These are phyloP conservation scores for Ensete glaucum DNA, from an alignment of 176 grass and related monocot genomes.

Conservation along the genomic window DNA sequence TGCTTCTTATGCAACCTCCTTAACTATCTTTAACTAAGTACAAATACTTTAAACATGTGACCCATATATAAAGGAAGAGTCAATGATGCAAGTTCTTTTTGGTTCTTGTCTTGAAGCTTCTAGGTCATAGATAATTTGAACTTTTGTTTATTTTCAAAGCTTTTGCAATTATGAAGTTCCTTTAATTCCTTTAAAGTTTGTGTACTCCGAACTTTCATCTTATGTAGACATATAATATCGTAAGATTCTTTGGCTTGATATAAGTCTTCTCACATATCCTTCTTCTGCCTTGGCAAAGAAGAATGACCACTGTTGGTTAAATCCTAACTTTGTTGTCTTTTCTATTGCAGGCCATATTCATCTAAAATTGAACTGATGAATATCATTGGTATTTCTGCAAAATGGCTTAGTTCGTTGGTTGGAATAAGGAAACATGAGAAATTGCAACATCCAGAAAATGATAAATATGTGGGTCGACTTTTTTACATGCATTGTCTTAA, in stretches of 20 bases:
- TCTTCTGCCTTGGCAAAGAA: not conserved
- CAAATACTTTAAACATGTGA: too few species aligned
- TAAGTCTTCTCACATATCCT: not conserved
- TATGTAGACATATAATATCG: too few species aligned
- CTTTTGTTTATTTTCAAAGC: too few species aligned
- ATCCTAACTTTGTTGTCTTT: constrained; percentile 2
- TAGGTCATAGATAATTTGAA: too few species aligned
- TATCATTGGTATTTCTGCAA: constrained; percentile 7
- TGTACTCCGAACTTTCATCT: too few species aligned
- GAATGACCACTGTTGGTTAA: not conserved
- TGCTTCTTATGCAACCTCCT: too few species aligned
- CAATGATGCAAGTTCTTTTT: too few species aligned
- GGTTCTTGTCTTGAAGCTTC: too few species aligned
- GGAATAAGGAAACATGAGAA: constrained; percentile 16
- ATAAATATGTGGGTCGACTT: not conserved
- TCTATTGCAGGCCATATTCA: not conserved
- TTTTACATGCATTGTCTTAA: not conserved
- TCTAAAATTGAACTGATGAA: not conserved
- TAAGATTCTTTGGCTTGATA: not conserved
- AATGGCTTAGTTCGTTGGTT: constrained; percentile 8
- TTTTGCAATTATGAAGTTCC: not conserved
- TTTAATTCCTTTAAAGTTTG: not conserved
- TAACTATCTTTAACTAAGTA: too few species aligned
- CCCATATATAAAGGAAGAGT: too few species aligned
- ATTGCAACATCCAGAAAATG: not conserved